A percentile compares a stretch with the other conserved stretches of the same genome.
Evolutionary conservation across 768 basidiomycete genomes (phyloP).

Genomic region (Phlegmacium glaucopus): DNA sequence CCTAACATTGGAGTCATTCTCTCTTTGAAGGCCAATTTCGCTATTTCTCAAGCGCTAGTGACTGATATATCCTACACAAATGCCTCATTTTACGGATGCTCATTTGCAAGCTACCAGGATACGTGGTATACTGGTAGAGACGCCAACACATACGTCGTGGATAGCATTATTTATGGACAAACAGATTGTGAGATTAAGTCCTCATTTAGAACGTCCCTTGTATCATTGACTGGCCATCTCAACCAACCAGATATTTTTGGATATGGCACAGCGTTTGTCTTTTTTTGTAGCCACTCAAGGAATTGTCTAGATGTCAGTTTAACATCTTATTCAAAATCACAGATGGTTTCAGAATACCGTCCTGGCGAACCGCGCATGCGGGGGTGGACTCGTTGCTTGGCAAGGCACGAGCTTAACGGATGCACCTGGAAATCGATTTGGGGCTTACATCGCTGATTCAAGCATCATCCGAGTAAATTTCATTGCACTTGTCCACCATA

Average conservation of each 20-base stretch:
- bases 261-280: conserved; percentile 53
- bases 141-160: conserved; percentile 55
- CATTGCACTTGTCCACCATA: background rate
- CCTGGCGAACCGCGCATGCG: conserved; percentile 61
- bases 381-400: conserved; percentile 67
- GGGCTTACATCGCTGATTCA: conserved; percentile 54
- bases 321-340: background rate
- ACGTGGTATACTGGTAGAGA: conserved; percentile 64
- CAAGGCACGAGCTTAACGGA: conserved; percentile 52
- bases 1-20: background rate
- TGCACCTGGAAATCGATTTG: conserved; percentile 48
- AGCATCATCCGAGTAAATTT: conserved; percentile 49
- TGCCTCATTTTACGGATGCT: conserved; percentile 63
- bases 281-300: background rate
- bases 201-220: background rate
- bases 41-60: conserved; percentile 60
- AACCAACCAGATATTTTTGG: conserved; percentile 47
- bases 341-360: conserved; percentile 61
- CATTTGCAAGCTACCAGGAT: conserved; percentile 60
- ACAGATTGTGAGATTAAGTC: conserved; percentile 50
- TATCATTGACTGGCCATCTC: background rate
- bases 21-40: conserved; percentile 43
- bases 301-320: background rate
- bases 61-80: conserved; percentile 64
- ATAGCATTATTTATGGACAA: conserved; percentile 60